Conservation (phyloP, 2,329 filamentous ascomycete species). For the Neonectria coccinea region DNA sequence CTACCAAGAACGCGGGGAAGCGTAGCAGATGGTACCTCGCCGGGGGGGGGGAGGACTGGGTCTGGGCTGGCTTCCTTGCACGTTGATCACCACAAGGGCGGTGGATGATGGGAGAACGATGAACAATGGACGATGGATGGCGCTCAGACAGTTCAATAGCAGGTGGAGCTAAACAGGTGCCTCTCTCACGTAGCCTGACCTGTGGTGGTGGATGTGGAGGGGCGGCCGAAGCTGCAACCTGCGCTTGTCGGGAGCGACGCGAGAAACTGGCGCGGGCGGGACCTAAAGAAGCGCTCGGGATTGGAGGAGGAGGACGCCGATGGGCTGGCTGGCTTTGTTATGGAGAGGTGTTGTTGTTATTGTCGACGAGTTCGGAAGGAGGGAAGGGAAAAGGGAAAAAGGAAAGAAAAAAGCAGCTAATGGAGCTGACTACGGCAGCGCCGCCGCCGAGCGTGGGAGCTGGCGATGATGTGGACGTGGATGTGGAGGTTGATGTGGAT, state of each 20-base stretch:
- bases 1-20: constrained; percentile 28
- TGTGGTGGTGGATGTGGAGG: constrained; percentile 31
- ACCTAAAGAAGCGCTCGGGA: constrained; percentile 36
- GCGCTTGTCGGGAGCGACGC: constrained; percentile 45
- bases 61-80: constrained; percentile 2
- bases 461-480: constrained; percentile 6
- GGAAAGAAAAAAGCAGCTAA: not conserved
- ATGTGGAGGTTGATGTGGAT: constrained; percentile 11
- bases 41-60: not conserved
- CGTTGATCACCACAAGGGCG: constrained; percentile 9
- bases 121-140: not conserved
- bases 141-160: constrained; percentile 2
- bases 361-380: constrained; percentile 11
- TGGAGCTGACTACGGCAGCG: constrained; percentile 10
- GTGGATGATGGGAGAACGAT: not conserved
- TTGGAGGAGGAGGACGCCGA: constrained; percentile 18
- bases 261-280: constrained; percentile 38
- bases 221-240: constrained; percentile 41
- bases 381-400: constrained; percentile 4
- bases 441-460: constrained; percentile 10
- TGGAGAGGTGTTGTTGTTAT: constrained; percentile 4
- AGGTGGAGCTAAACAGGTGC: not conserved
- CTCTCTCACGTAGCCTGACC: not conserved
- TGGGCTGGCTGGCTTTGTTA: constrained; percentile 1
- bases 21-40: constrained; percentile 32